Evolutionary conservation across 176 grass and related monocot genomes (phyloP).

Genomic region (Oryza officinalis): DNA sequence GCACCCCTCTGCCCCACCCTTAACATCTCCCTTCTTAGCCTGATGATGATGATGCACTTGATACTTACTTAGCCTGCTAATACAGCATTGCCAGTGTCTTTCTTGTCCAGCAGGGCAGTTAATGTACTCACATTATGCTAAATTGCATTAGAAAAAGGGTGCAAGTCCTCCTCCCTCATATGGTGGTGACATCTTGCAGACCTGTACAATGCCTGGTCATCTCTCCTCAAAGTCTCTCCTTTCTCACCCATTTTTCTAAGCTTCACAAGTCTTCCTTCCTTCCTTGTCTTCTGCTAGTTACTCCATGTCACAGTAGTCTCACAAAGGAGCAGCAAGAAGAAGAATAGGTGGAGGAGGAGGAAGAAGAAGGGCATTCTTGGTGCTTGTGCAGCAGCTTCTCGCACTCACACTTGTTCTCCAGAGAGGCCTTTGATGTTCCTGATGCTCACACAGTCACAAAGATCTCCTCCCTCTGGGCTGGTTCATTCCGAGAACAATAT

Average conservation of each 20-base stretch:
- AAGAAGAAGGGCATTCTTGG: not conserved
- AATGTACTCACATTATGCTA: slow-evolving; percentile 31
- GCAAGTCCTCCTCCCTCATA: not conserved
- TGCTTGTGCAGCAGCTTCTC: not conserved
- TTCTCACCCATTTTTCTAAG: not conserved
- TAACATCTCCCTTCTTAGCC: not conserved
- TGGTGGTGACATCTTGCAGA: not conserved
- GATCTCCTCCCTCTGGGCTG: slow-evolving; percentile 1
- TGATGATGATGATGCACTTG: too few relatives aligned
- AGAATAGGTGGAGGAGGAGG: not conserved
- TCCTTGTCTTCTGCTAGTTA: not conserved
- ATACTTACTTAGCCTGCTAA: not conserved
- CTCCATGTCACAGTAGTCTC: not conserved
- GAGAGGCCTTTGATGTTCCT: slow-evolving; percentile 19
- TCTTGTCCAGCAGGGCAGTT: not conserved
- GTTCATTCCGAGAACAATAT: slow-evolving; percentile 18
- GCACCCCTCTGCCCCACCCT: not conserved
- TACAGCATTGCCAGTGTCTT: slow-evolving; percentile 1
- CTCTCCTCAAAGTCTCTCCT: not conserved
- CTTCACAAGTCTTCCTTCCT: not conserved
- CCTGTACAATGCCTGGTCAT: slow-evolving; percentile 1
- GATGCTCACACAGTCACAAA: slow-evolving; percentile 31
- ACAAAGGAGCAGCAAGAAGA: not conserved
- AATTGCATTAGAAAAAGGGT: slow-evolving; percentile 12
- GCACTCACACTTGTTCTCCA: slow-evolving; percentile 8